Base-by-base conservation (phyloP, 2,329 filamentous ascomycete genomes). In the Cephalotrichum gorgonifer region DNA sequence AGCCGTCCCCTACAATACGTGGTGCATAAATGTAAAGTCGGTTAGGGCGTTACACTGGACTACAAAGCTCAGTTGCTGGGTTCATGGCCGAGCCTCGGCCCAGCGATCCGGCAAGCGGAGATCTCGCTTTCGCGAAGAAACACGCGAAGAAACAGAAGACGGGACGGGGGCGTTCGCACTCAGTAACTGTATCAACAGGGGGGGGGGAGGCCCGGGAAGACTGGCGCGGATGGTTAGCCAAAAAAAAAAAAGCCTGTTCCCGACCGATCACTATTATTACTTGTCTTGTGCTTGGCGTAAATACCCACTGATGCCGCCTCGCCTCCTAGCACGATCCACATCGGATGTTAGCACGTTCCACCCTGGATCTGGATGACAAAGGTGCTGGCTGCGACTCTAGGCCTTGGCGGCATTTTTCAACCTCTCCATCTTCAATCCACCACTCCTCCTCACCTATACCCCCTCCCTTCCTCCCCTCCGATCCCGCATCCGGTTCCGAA, bases 341-440 rank as follows among this genome's bases (percentile, higher is more conserved):
- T 14, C n/a, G 26, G 26, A 43, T 15, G 26, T 12, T 31, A 27
- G 7, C 8, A 25, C 22, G 26, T 43, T 8, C 25, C 7, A n/a
- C 2, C 26, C 15, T 20, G 27, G 45, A 47, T 47, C 15, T 20
- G 27, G 45, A 47, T 47, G 45, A 47, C 45, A 47, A 47, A 47
- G 45, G 44, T 28, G 20, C 11, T 27, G 33, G 35, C 41, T 23
- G 27, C 33, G 26, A 28, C n/a, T n/a, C n/a, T n/a, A 39, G 35
- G 35, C 35, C 45, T 47, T 47, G 45, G 45, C 45, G 27, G 22
- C 39, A 47, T 47, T 47, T 47, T 47, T 39, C 35, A 39, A n/a
- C 35, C 33, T 47, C 45, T 47, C 33, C 8, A 22, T n/a, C 7
- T 47, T 20, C 45, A 22, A 23, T 28, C 44, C 22, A 35, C 28